A percentile compares a stretch with the other conserved stretches of the same genome.
phyloP scores from a whole-genome alignment of 83 land plant genomes.

The Thuja plicata region DNA sequence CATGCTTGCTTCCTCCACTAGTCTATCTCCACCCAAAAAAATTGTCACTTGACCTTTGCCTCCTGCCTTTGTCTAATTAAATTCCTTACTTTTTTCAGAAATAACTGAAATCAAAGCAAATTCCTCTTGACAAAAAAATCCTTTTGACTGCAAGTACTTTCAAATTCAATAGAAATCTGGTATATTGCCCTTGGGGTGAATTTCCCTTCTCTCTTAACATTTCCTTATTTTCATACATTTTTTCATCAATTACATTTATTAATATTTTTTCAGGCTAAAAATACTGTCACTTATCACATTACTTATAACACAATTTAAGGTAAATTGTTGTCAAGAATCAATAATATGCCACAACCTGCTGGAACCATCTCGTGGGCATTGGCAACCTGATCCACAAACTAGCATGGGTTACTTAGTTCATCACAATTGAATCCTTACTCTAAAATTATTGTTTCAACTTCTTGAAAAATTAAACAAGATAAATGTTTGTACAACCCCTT shows the following conservation, averaged over 20 bases:
- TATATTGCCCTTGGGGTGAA: no score
- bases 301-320: neutral
- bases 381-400: neutral
- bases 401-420: no score
- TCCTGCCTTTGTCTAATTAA: no score
- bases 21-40: neutral
- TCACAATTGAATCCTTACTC: no score
- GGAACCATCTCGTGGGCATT: neutral
- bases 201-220: neutral
- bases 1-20: neutral
- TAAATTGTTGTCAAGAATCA: neutral
- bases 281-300: neutral
- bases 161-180: neutral
- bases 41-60: neutral
- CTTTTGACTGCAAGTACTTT: neutral
- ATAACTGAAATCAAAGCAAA: neutral
- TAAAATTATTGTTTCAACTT: no score
- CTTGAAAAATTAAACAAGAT: no score
- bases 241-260: neutral
- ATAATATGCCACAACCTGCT: neutral
- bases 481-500: no score
- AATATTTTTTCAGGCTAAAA: neutral
- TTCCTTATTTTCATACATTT: neutral
- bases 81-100: neutral
- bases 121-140: neutral